Percentiles rank a stretch among this genome's conserved stretches.
These are phyloP conservation scores for Dactylonectria macrodidyma DNA, from an alignment of 2,329 filamentous ascomycete genomes.

Conservation along the genomic window DNA sequence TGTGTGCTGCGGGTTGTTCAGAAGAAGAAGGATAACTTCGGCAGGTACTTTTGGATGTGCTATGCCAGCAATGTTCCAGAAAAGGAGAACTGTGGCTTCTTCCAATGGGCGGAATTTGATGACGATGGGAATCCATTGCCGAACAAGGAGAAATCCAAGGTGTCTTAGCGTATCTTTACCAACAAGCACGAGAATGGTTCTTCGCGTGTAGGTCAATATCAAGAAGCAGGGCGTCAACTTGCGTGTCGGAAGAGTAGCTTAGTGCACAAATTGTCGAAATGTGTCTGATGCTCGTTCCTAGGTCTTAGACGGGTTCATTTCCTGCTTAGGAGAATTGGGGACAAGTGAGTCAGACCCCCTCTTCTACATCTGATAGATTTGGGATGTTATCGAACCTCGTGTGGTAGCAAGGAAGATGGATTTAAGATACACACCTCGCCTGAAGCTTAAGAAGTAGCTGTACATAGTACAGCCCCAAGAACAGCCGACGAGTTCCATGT, in stretches of 20 bases:
- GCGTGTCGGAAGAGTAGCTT: not conserved
- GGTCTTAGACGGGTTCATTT: no score
- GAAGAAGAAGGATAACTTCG: constrained; percentile 81
- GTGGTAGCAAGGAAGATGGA: no score
- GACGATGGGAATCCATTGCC: constrained; percentile 82
- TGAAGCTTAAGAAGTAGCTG: no score
- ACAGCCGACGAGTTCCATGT: not conserved
- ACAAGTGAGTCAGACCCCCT: no score
- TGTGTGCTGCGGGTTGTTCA: constrained; percentile 83
- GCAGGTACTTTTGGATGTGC: constrained; percentile 96
- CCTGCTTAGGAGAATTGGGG: not conserved
- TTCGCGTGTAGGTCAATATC: not conserved
- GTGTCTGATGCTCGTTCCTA: no score
- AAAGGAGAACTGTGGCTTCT: constrained; percentile 80
- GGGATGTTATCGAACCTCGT: no score
- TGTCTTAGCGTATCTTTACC: not conserved
- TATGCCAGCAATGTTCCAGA: constrained; percentile 81
- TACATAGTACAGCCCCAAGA: not conserved
- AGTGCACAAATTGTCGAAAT: not conserved
- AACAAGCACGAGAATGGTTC: not conserved
- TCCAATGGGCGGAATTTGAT: constrained; percentile 89
- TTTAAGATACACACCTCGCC: no score
- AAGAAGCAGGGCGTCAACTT: not conserved
- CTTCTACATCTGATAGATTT: no score
- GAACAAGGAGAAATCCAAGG: constrained; percentile 10